Evolutionary conservation across 2,329 filamentous ascomycete species (phyloP), one percentile per base, ranked within the genome.

Genomic region (Didymella keratinophila): DNA sequence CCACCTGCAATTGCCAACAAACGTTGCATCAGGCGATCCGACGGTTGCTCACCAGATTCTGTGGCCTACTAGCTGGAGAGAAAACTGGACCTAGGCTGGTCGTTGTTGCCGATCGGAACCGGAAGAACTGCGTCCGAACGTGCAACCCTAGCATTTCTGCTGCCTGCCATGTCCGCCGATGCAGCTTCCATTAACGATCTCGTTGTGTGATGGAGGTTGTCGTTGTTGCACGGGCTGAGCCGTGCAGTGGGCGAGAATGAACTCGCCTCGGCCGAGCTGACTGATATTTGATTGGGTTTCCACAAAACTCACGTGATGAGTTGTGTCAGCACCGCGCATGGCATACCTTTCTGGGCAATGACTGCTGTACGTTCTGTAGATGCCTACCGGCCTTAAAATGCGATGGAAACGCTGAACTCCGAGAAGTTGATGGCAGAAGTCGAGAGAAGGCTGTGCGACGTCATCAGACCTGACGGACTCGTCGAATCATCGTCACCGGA

Each of bases 401-500:
- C 27, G 34, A 12, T 47, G 5, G 20, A 28, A 9, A 20, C 47
- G n/a, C 39, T 25, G 3, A 23, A 23, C 30, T 18, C 16, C 23
- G n/a, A 23, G 12, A 4, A 36, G 42, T 3, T 25, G 18, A 20
- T 4, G 9, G 25, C 4, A 32, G 21, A 20, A 23, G 25, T 9
- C 14, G n/a, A 16, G 44, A 4, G 8, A 20, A 9, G 12, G 10
- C 7, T 12, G 20, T n/a, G 27, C 20, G 14, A 51, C 39, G 34
- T 58, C 45, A 54, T 49, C 5, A 9, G 7, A 3, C 7, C 4
- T 3, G 4, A 16, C 23, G 36, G 39, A 41, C 21, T 44, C 45
- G 50, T 39, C 56, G 32, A 58, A 54, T 54, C 45, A 53, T 9
- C 25, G 48, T n/a, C n/a, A n/a, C n/a, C n/a, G n/a, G n/a, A n/a